Evolutionary conservation across 805 yeast genomes (phyloP).

Genomic region (Lipomyces anomalus): DNA sequence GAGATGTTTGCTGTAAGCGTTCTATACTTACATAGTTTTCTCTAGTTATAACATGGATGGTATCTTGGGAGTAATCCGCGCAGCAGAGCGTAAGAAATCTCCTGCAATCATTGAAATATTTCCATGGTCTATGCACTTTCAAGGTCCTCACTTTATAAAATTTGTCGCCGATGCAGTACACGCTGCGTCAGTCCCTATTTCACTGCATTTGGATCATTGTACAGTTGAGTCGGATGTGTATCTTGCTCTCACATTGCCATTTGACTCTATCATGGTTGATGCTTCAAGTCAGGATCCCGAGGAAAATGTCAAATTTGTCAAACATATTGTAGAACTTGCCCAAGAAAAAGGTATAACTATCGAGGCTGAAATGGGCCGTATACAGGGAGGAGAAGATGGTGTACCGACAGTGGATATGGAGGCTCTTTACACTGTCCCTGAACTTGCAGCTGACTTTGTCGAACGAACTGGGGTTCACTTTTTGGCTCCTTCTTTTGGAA

Average conservation of each 20-base stretch:
- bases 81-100: conserved; percentile 33
- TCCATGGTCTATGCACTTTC: conserved; percentile 35
- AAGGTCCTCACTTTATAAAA: conserved; percentile 30
- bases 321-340: conserved; percentile 31
- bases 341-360: conserved; percentile 30
- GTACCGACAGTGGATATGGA: conserved; percentile 29
- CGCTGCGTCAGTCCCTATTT: conserved; percentile 33
- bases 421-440: conserved; percentile 34
- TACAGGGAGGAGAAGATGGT: conserved; percentile 38
- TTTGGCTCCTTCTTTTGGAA: conserved; percentile 38
- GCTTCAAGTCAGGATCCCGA: conserved; percentile 35
- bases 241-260: conserved; percentile 33
- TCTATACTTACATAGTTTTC: not conserved
- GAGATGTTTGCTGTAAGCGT: no score
- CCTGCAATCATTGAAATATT: conserved; percentile 35
- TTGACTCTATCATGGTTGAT: conserved; percentile 38
- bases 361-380: conserved; percentile 38
- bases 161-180: conserved; percentile 29
- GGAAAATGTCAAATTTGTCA: conserved; percentile 31
- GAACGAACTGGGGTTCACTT: conserved; percentile 34
- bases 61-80: conserved; percentile 32
- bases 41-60: conserved; percentile 32
- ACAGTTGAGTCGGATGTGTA: conserved; percentile 31
- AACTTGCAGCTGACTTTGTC: conserved; percentile 31
- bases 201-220: conserved; percentile 37